Conservation (phyloP, 257 asterid species). For the Solanum bulbocastanum region DNA sequence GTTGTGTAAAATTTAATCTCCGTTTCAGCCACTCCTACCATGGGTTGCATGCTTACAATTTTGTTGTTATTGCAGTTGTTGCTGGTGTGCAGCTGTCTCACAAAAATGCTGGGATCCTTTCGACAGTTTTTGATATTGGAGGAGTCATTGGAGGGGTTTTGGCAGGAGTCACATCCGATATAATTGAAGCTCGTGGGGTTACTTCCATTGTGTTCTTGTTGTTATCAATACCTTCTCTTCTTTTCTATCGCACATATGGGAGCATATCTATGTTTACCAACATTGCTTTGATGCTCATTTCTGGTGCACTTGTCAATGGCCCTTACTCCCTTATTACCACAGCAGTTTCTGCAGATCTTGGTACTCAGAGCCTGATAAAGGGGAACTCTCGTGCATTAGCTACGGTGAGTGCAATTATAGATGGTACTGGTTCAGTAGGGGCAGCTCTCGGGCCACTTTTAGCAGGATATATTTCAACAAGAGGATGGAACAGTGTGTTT, state of each 20-base stretch:
- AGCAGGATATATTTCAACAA: slow-evolving; percentile 85
- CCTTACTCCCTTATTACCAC: slow-evolving; percentile 89
- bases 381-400: slow-evolving; percentile 86
- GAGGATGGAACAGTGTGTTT: slow-evolving; percentile 93
- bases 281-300: slow-evolving; percentile 43
- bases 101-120: slow-evolving; percentile 73
- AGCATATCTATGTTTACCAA: slow-evolving; percentile 61
- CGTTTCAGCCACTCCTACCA: background rate
- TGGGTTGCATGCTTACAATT: background rate
- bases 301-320: slow-evolving; percentile 82
- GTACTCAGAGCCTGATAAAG: slow-evolving; percentile 47
- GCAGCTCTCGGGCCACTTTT: slow-evolving; percentile 93
- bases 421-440: slow-evolving; percentile 94
- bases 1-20: background rate
- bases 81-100: slow-evolving; percentile 76
- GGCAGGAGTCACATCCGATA: slow-evolving; percentile 74
- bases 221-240: slow-evolving; percentile 67
- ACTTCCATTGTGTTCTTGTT: slow-evolving; percentile 51
- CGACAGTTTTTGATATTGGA: slow-evolving; percentile 81
- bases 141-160: slow-evolving; percentile 83
- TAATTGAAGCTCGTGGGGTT: slow-evolving; percentile 73
- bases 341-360: slow-evolving; percentile 96
- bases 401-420: slow-evolving; percentile 87
- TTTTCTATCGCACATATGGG: slow-evolving; percentile 62
- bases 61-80: slow-evolving; percentile 45